phyloP scores from a whole-genome alignment of 225 moss, liverwort and hornwort genomes.

The Pseudoscleropodium purum region DNA sequence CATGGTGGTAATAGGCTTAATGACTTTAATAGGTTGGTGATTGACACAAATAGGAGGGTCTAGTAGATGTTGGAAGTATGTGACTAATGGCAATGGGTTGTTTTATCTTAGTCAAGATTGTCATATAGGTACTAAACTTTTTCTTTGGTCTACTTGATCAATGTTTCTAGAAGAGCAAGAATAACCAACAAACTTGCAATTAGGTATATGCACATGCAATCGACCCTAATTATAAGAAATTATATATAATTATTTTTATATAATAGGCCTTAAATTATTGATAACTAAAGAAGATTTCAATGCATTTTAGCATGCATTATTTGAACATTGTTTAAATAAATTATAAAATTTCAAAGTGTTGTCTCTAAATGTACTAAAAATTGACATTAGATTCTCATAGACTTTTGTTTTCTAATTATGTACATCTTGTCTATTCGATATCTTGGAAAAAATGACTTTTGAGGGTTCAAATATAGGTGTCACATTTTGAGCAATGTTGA shows the following conservation, averaged over 20 bases:
- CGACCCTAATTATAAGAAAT: neutral
- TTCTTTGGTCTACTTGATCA: neutral
- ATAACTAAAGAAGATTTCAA: neutral
- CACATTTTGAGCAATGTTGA: neutral
- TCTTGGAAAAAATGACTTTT: neutral
- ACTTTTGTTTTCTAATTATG: too few relatives aligned
- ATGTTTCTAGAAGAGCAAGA: rapidly evolving
- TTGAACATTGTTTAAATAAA: neutral
- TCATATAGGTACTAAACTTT: neutral
- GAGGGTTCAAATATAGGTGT: neutral
- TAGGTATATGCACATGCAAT: neutral
- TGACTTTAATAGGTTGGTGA: too few relatives aligned
- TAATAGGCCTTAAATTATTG: neutral
- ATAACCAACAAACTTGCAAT: neutral
- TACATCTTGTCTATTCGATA: neutral
- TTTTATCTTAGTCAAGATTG: neutral
- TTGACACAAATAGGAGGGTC: too few relatives aligned
- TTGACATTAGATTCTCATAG: neutral
- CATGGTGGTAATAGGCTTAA: too few relatives aligned
- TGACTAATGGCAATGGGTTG: too few relatives aligned
- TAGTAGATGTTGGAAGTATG: too few relatives aligned
- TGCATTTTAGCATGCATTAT: neutral
- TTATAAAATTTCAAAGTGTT: neutral
- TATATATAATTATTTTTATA: neutral
- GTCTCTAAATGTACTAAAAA: neutral